A percentile compares a stretch with the other conserved stretches of the same genome.
phyloP scores from a whole-genome alignment of 495 filamentous ascomycete genomes.

The Aspergillus sparsus region DNA sequence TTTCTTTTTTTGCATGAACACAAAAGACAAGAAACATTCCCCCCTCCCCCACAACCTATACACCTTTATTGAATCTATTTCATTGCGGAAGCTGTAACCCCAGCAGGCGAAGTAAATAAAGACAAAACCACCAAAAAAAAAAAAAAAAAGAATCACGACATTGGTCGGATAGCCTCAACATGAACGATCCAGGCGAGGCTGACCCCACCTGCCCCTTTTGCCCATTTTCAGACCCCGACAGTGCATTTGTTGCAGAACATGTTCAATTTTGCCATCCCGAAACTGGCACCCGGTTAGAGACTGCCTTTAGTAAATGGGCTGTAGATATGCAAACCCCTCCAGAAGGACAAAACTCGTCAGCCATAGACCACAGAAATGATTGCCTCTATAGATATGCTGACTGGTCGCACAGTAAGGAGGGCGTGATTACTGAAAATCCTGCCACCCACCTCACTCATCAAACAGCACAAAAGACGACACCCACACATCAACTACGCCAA shows the following conservation, averaged over 20 bases:
- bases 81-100: no score
- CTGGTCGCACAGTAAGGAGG: no score
- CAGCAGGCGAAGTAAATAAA: no score
- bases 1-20: no score
- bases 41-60: no score
- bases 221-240: conserved; percentile 51
- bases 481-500: no score
- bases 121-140: not conserved
- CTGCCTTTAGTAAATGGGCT: conserved; percentile 15
- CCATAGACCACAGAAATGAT: not conserved
- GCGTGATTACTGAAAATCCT: no score
- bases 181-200: conserved; percentile 23
- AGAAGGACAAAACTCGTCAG: not conserved
- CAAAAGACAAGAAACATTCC: no score
- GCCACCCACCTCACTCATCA: no score
- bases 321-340: not conserved
- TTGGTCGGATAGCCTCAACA: conserved; percentile 11
- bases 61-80: no score
- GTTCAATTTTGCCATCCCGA: conserved; percentile 57
- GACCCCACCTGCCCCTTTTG: conserved; percentile 55
- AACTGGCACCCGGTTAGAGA: conserved; percentile 32
- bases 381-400: no score
- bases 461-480: no score
- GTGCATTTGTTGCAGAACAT: conserved; percentile 54
- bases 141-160: not conserved